Conservation (phyloP, 176 grass and related monocot species). For the Thalia dealbata region DNA sequence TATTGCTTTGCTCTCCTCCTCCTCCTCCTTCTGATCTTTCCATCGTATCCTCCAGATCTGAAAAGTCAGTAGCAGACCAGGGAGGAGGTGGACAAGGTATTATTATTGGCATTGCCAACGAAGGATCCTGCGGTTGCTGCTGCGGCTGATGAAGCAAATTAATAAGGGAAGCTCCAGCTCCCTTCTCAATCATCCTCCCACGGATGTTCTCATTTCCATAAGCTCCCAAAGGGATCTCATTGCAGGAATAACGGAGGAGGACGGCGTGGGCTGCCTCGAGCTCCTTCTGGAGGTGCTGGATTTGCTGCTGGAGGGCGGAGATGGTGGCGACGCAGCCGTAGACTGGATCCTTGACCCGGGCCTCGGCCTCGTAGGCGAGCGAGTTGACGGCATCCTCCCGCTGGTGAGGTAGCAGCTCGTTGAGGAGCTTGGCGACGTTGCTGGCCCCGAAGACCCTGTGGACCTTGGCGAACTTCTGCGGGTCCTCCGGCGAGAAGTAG, state of each 20-base stretch:
- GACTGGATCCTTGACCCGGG: constrained; percentile 3
- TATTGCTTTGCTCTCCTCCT: too few relatives aligned
- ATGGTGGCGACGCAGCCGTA: constrained; percentile 1
- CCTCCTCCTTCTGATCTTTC: too few relatives aligned
- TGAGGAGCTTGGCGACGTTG: constrained; percentile 8
- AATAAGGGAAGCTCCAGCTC: too few relatives aligned
- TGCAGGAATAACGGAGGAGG: neutral
- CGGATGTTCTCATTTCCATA: too few relatives aligned
- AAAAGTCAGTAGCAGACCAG: too few relatives aligned
- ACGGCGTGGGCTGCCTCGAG: neutral
- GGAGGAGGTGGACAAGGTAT: too few relatives aligned
- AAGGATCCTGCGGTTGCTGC: too few relatives aligned
- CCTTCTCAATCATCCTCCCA: too few relatives aligned
- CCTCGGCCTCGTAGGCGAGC: constrained; percentile 7
- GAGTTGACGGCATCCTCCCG: constrained; percentile 11
- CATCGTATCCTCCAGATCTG: too few relatives aligned
- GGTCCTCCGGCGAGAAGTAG: neutral
- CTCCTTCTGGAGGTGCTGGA: constrained; percentile 2
- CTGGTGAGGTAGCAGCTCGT: constrained; percentile 9
- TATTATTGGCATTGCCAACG: too few relatives aligned
- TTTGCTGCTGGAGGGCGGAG: neutral
- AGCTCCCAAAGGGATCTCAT: too few relatives aligned
- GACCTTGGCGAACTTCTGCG: constrained; percentile 2
- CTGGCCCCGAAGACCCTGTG: constrained; percentile 6
- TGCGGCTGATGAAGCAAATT: too few relatives aligned